Evolutionary conservation across 2,329 filamentous ascomycete genomes (phyloP).

Genomic region (Ceratocystis lukuohia): DNA sequence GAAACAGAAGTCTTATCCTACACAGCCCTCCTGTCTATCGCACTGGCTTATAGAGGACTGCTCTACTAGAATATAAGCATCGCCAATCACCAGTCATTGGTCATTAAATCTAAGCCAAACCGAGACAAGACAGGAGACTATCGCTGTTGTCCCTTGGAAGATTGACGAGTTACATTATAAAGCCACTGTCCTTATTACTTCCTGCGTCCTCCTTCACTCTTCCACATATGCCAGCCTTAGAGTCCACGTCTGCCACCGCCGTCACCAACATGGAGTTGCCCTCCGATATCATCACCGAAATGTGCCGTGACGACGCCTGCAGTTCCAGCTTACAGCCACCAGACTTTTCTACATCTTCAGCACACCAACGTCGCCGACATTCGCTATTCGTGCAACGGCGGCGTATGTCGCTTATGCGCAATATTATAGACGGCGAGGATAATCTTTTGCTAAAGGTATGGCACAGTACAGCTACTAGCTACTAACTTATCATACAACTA

Average conservation of each 20-base stretch:
- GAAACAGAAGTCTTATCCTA: too few species aligned
- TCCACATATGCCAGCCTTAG: not conserved
- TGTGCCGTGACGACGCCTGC: slow-evolving; percentile 13
- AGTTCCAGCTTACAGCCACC: slow-evolving; percentile 15
- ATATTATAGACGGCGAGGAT: slow-evolving; percentile 51
- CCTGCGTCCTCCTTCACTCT: not conserved
- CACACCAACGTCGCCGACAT: slow-evolving; percentile 16
- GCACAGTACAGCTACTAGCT: not conserved
- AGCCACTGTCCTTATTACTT: not conserved
- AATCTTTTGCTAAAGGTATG: slow-evolving; percentile 43
- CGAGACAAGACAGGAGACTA: too few species aligned
- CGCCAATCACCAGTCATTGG: not conserved
- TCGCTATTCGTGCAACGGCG: slow-evolving; percentile 27
- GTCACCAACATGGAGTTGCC: slow-evolving; percentile 13
- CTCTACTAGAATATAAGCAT: not conserved
- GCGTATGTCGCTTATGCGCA: slow-evolving; percentile 42
- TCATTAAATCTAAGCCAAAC: too few species aligned
- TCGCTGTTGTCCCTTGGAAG: not conserved
- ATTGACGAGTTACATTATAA: not conserved
- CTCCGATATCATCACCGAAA: slow-evolving; percentile 7
- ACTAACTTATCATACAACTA: not conserved
- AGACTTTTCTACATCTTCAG: slow-evolving; percentile 4
- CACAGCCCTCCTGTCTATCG: too few species aligned
- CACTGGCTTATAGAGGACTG: not conserved
- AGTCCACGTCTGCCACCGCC: not conserved